phyloP scores from a whole-genome alignment of 1,284 basidiomycete species.

The Anthracocystis setariae region DNA sequence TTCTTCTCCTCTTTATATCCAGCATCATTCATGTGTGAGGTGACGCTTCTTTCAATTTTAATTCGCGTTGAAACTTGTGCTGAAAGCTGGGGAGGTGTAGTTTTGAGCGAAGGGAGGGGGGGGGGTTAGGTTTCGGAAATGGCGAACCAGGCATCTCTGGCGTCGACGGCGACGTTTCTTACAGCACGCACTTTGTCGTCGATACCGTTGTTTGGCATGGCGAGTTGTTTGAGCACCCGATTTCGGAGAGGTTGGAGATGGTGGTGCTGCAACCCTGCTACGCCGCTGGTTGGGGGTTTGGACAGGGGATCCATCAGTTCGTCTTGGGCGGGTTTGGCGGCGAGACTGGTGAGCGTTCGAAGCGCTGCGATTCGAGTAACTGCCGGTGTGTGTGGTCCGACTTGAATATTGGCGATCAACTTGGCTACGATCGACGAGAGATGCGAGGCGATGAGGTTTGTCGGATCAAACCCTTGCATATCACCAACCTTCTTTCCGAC shows the following conservation, averaged over 20 bases:
- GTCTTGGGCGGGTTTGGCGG: slow-evolving; percentile 81
- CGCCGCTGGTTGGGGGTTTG: too few relatives aligned
- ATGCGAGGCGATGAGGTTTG: slow-evolving; percentile 19
- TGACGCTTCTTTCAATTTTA: too few relatives aligned
- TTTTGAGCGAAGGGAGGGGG: background rate
- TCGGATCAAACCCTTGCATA: slow-evolving; percentile 6
- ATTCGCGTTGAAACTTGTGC: too few relatives aligned
- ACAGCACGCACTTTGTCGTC: slow-evolving; percentile 58
- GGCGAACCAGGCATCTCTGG: slow-evolving; percentile 56
- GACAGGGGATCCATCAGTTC: too few relatives aligned
- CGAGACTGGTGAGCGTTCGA: slow-evolving; percentile 78
- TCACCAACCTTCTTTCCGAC: slow-evolving; percentile 64
- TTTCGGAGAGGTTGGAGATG: slow-evolving; percentile 26
- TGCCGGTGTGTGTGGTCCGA: slow-evolving; percentile 66
- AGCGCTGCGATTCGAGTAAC: slow-evolving; percentile 80
- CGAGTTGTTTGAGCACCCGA: slow-evolving; percentile 78
- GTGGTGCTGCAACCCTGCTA: slow-evolving; percentile 22
- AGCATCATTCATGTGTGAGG: too few relatives aligned
- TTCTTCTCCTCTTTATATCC: too few relatives aligned
- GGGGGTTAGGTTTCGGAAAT: slow-evolving; percentile 21
- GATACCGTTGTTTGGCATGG: slow-evolving; percentile 55
- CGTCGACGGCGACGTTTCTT: slow-evolving; percentile 57
- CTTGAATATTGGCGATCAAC: slow-evolving; percentile 34
- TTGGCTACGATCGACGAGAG: slow-evolving; percentile 39
- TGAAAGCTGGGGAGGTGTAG: too few relatives aligned